phyloP scores from a whole-genome alignment of 495 filamentous ascomycete genomes.

The Massariosphaeria phaeospora region DNA sequence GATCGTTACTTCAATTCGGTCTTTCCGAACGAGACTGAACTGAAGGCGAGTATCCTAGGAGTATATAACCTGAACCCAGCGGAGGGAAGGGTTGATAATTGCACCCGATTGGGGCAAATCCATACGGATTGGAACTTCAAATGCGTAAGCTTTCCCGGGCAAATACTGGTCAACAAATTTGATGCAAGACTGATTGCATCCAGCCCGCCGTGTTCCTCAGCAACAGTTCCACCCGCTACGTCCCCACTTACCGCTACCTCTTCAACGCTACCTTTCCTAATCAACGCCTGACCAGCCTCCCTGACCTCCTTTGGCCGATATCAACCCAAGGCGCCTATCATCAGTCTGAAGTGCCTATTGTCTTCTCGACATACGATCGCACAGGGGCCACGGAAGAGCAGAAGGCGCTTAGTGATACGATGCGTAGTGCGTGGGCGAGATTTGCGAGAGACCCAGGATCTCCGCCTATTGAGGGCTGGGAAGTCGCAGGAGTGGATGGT shows the following conservation, averaged over 20 bases:
- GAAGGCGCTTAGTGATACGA: slow-evolving; percentile 26
- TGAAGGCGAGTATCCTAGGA: background rate
- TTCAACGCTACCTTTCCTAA: slow-evolving; percentile 42
- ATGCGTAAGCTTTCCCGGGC: slow-evolving; percentile 1
- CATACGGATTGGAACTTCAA: slow-evolving; percentile 10
- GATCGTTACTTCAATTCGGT: background rate
- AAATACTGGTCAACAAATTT: background rate
- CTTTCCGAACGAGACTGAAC: background rate
- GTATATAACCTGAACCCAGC: background rate
- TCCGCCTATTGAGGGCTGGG: background rate
- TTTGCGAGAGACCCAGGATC: slow-evolving; percentile 38
- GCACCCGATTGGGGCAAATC: slow-evolving; percentile 27
- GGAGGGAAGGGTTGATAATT: background rate
- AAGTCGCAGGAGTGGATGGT: background rate
- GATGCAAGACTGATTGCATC: background rate
- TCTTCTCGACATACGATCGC: slow-evolving; percentile 37
- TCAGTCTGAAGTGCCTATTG: slow-evolving; percentile 33
- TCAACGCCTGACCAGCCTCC: slow-evolving; percentile 7
- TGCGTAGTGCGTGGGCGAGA: slow-evolving; percentile 38
- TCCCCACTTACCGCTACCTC: background rate
- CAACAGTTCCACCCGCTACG: slow-evolving; percentile 11
- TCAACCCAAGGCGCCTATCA: slow-evolving; percentile 34
- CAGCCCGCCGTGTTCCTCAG: background rate
- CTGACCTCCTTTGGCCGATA: background rate
- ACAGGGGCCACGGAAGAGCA: slow-evolving; percentile 30